Evolutionary conservation across 176 grass and related monocot genomes (phyloP).

Genomic region (Carex littledalei): DNA sequence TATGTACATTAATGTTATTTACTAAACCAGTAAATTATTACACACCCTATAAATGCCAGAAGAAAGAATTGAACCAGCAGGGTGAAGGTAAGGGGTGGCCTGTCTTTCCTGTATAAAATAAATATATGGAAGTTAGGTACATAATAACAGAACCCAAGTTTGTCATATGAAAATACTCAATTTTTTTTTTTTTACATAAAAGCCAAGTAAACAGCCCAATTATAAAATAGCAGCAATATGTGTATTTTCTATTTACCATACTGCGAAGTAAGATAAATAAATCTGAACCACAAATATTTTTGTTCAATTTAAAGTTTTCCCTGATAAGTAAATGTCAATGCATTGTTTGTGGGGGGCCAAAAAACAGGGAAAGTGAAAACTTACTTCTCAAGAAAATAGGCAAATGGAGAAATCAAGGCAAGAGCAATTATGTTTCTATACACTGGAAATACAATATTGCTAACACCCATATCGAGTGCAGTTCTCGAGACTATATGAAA

Average conservation of each 20-base stretch:
- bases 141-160: neutral
- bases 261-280: neutral
- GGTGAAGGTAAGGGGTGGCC: slow-evolving; percentile 78
- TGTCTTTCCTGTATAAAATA: slow-evolving; percentile 57
- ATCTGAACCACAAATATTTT: neutral
- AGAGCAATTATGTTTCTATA: slow-evolving; percentile 92
- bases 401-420: slow-evolving; percentile 76
- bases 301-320: neutral
- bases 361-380: neutral
- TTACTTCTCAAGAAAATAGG: slow-evolving; percentile 97
- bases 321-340: neutral
- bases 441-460: slow-evolving; percentile 83
- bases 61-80: slow-evolving; percentile 81
- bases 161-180: neutral
- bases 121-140: neutral
- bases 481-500: slow-evolving; percentile 82
- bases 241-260: neutral
- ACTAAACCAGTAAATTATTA: neutral
- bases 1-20: neutral
- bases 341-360: neutral
- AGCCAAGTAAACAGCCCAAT: neutral
- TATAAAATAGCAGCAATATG: neutral
- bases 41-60: slow-evolving; percentile 75
- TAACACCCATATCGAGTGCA: slow-evolving; percentile 90
- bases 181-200: neutral